phyloP scores from a whole-genome alignment of 306 rosid genomes.

The Castanea crenata region DNA sequence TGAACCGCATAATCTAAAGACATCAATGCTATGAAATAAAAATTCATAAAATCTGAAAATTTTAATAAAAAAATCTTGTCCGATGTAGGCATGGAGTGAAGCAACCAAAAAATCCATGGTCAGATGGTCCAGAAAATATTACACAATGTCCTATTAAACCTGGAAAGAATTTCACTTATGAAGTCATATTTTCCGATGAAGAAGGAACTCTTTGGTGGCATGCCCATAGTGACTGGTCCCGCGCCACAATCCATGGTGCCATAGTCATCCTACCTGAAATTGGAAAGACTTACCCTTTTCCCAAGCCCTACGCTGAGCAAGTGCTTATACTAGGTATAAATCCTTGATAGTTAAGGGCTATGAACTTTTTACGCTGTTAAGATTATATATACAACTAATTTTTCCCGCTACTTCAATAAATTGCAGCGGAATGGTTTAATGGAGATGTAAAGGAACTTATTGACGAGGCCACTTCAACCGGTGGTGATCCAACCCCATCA shows the following conservation, averaged over 20 bases:
- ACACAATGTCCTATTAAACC: constrained; percentile 35
- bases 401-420: neutral
- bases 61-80: too few species aligned
- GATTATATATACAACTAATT: neutral
- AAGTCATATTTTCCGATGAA: constrained; percentile 26
- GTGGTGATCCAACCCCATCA: neutral
- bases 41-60: too few species aligned
- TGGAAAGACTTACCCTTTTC: constrained; percentile 23
- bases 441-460: neutral
- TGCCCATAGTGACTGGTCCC: constrained; percentile 39
- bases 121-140: constrained; percentile 38
- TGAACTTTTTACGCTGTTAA: neutral
- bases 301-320: constrained; percentile 16
- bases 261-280: constrained; percentile 17
- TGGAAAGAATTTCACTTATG: constrained; percentile 23
- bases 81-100: constrained; percentile 34
- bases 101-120: constrained; percentile 42
- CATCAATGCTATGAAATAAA: too few species aligned
- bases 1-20: too few species aligned
- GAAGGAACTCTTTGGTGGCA: constrained; percentile 51
- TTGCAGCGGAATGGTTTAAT: neutral
- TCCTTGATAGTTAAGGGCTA: neutral
- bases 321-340: constrained; percentile 15
- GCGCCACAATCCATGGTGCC: constrained; percentile 34
- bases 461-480: neutral